Evolutionary conservation across 768 basidiomycete species (phyloP).

Genomic region (Lactifluus volemus): DNA sequence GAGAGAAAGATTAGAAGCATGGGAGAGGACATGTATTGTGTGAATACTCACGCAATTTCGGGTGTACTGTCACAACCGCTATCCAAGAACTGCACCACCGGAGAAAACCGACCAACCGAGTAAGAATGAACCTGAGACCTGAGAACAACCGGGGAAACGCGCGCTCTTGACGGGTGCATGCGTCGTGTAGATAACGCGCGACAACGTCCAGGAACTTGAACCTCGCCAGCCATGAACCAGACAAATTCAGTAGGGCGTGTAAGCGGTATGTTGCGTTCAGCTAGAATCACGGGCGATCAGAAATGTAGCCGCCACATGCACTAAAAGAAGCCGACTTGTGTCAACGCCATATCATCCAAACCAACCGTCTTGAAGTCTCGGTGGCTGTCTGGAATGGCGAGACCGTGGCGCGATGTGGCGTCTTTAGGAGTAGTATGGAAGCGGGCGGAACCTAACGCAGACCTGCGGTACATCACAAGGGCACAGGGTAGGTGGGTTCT

Average conservation of each 20-base stretch:
- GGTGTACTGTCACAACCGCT: not conserved
- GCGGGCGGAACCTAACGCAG: slow-evolving; percentile 14
- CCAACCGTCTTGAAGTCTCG: slow-evolving; percentile 8
- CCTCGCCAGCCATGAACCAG: slow-evolving; percentile 17
- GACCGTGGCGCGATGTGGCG: not conserved
- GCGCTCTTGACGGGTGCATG: not conserved
- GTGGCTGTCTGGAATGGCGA: not conserved
- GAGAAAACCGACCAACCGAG: not conserved
- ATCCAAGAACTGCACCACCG: not conserved
- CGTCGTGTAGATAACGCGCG: not conserved
- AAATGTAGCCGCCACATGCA: not conserved
- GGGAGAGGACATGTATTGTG: not conserved
- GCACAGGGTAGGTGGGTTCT: not conserved
- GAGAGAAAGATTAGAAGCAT: not conserved
- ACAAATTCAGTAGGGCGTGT: slow-evolving; percentile 12
- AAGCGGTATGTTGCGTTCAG: slow-evolving; percentile 17
- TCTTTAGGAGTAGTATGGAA: slow-evolving; percentile 4
- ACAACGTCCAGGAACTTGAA: slow-evolving; percentile 15
- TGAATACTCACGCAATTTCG: slow-evolving; percentile 5
- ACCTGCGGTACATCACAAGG: slow-evolving; percentile 14
- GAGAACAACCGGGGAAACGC: slow-evolving; percentile 1
- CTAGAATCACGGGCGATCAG: not conserved
- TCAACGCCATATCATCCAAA: slow-evolving; percentile 6
- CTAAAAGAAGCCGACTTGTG: slow-evolving; percentile 1
- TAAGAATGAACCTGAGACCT: not conserved